phyloP scores from a whole-genome alignment of 1,139 yeast species.

The Taphrina sp. region DNA sequence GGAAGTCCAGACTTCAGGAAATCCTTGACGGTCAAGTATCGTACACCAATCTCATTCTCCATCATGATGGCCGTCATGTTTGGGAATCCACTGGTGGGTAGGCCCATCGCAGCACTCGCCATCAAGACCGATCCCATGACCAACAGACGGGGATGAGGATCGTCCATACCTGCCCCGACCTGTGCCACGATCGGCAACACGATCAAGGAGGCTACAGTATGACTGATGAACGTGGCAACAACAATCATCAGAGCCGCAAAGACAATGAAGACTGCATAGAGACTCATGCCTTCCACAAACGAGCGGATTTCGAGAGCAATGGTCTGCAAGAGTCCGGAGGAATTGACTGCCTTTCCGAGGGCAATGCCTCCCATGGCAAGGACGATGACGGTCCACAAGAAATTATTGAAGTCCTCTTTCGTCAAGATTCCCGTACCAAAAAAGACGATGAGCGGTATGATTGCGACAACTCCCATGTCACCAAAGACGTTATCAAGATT shows the following conservation, averaged over 20 bases:
- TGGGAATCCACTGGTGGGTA: conserved; percentile 96
- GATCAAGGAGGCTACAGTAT: conserved; percentile 92
- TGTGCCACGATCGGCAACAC: conserved; percentile 84
- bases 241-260: conserved; percentile 76
- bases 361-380: conserved; percentile 97
- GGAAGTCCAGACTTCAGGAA: conserved; percentile 89
- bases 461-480: conserved; percentile 84
- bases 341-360: conserved; percentile 83
- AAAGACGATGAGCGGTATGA: conserved; percentile 76
- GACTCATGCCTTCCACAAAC: conserved; percentile 57
- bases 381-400: conserved; percentile 89
- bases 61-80: conserved; percentile 92
- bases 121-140: conserved; percentile 81
- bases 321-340: conserved; percentile 78
- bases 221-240: conserved; percentile 91
- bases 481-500: conserved; percentile 71
- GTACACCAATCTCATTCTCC: conserved; percentile 84
- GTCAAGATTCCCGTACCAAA: conserved; percentile 84
- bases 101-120: conserved; percentile 91
- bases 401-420: conserved; percentile 85
- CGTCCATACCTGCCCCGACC: conserved; percentile 71
- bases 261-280: conserved; percentile 66
- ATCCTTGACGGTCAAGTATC: conserved; percentile 76
- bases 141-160: conserved; percentile 68
- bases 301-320: conserved; percentile 68